phyloP scores from a whole-genome alignment of 495 filamentous ascomycete species.

The Trichoderma asperelloides region DNA sequence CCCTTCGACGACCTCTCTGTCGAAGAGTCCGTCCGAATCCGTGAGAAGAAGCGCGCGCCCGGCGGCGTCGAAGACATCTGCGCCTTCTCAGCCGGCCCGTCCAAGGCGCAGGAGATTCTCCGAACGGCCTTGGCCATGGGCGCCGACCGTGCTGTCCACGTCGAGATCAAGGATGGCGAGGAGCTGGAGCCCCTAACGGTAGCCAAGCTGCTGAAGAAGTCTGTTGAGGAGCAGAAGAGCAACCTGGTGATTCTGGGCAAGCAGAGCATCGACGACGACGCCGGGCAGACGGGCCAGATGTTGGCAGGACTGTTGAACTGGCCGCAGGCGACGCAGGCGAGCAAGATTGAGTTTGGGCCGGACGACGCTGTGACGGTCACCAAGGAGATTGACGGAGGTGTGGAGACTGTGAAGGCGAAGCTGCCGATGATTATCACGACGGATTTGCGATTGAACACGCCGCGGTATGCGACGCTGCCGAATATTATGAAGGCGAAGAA shows the following conservation, averaged over 20 bases:
- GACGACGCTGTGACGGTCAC: constrained; percentile 58
- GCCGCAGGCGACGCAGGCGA: constrained; percentile 90
- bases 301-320: constrained; percentile 85
- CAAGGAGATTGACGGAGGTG: constrained; percentile 90
- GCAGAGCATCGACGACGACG: constrained; percentile 96
- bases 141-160: constrained; percentile 81
- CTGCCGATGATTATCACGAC: constrained; percentile 90
- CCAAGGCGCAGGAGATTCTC: constrained; percentile 77
- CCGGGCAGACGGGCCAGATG: constrained; percentile 97
- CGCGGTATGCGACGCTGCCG: constrained; percentile 85
- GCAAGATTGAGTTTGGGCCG: constrained; percentile 63
- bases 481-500: constrained; percentile 99
- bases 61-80: constrained; percentile 75
- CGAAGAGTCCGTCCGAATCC: constrained; percentile 89
- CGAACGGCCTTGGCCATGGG: constrained; percentile 99
- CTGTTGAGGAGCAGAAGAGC: constrained; percentile 71
- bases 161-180: constrained; percentile 58
- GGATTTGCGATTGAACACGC: constrained; percentile 90
- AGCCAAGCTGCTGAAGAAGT: constrained; percentile 74
- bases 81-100: constrained; percentile 75
- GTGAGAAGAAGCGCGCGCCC: constrained; percentile 60
- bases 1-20: constrained; percentile 97
- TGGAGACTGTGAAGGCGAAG: constrained; percentile 76
- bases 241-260: constrained; percentile 93
- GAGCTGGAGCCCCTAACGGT: constrained; percentile 81